Evolutionary conservation across 106 monocot genomes (phyloP).

Genomic region (Allium fistulosum): DNA sequence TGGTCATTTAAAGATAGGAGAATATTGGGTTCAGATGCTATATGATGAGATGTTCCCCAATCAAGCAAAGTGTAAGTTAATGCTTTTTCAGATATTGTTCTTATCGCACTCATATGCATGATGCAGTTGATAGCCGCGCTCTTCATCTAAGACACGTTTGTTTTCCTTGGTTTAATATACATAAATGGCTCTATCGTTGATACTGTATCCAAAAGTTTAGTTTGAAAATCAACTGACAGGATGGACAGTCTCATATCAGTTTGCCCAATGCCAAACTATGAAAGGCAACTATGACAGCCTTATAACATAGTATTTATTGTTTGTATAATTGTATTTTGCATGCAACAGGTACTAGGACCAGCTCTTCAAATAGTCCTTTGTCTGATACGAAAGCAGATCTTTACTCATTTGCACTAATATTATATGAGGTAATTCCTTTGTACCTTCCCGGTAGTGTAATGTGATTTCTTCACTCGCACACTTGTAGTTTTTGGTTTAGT

Average conservation of each 20-base stretch:
- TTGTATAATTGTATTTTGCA: not conserved
- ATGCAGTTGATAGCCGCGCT: too few species aligned
- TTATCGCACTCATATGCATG: too few species aligned
- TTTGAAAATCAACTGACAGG: too few species aligned
- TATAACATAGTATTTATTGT: too few species aligned
- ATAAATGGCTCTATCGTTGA: not conserved
- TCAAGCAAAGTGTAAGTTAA: slow-evolving; percentile 7
- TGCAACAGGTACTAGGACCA: slow-evolving; percentile 1
- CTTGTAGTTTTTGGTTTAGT: too few species aligned
- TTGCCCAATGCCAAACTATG: too few species aligned
- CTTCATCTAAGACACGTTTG: too few species aligned
- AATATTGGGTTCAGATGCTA: slow-evolving; percentile 12
- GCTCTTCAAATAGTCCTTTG: not conserved
- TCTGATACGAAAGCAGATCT: slow-evolving; percentile 5
- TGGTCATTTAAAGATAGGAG: slow-evolving; percentile 7
- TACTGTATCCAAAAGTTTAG: not conserved
- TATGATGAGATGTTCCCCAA: not conserved
- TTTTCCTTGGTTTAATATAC: not conserved
- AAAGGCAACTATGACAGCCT: too few species aligned
- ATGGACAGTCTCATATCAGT: too few species aligned
- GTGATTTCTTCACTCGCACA: not conserved
- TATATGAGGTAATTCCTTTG: slow-evolving; percentile 5
- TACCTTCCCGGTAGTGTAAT: too few species aligned
- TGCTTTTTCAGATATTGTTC: not conserved
- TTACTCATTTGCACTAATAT: slow-evolving; percentile 1